Conservation (phyloP, 2,329 filamentous ascomycete genomes). For the Curvularia sp. region DNA sequence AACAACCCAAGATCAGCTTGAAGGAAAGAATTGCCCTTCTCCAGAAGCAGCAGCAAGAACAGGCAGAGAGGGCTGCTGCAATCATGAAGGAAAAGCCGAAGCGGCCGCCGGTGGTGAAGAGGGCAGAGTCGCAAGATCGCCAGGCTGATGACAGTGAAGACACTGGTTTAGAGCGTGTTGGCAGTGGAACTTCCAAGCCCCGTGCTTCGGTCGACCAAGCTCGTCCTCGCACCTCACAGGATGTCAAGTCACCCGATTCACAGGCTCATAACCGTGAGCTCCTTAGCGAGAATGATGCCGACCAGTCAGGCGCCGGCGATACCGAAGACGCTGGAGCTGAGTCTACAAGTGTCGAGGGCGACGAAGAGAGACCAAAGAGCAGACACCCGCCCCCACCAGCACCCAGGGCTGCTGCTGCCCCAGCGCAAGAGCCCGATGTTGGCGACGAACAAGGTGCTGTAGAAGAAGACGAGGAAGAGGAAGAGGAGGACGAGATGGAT, state of each 20-base stretch:
- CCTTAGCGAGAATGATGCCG: slow-evolving; percentile 69
- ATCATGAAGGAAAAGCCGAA: slow-evolving; percentile 87
- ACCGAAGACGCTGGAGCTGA: slow-evolving; percentile 67
- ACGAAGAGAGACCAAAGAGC: slow-evolving; percentile 63
- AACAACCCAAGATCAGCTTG: slow-evolving; percentile 87
- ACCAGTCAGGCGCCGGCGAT: slow-evolving; percentile 69
- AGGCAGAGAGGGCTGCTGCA: slow-evolving; percentile 81
- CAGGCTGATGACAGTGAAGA: slow-evolving; percentile 46
- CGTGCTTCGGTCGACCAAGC: slow-evolving; percentile 52
- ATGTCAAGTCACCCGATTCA: slow-evolving; percentile 50
- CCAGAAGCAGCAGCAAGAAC: slow-evolving; percentile 92
- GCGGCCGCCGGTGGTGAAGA: slow-evolving; percentile 71
- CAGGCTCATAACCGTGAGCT: slow-evolving; percentile 58
- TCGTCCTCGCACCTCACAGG: slow-evolving; percentile 48
- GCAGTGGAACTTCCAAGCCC: slow-evolving; percentile 42
- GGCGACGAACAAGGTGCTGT: slow-evolving; percentile 58
- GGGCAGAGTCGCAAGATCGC: slow-evolving; percentile 56
- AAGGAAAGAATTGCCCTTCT: slow-evolving; percentile 95
- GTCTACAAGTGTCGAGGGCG: slow-evolving; percentile 76
- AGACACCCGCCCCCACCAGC: slow-evolving; percentile 27
- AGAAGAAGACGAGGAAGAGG: slow-evolving; percentile 63
- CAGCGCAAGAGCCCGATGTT: slow-evolving; percentile 53
- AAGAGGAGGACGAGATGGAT: slow-evolving; percentile 84
- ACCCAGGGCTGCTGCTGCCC: slow-evolving; percentile 48
- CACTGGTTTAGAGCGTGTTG: slow-evolving; percentile 47